Evolutionary conservation across 495 filamentous ascomycete species (phyloP).

Genomic region (Xylaria intraflava): DNA sequence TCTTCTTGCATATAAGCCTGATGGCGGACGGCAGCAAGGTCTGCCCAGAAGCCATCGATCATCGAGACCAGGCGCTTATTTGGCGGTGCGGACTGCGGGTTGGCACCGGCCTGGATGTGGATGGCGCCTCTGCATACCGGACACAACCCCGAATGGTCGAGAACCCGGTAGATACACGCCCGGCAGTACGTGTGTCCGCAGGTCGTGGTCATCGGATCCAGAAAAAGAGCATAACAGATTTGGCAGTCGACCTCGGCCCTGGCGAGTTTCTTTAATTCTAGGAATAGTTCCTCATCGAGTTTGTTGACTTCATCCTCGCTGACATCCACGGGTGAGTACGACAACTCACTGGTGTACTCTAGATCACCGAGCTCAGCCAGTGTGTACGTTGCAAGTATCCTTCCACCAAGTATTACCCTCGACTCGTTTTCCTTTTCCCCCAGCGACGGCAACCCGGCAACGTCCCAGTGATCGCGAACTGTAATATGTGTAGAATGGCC

Average conservation of each 20-base stretch:
- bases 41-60: conserved; percentile 59
- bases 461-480: conserved; percentile 36
- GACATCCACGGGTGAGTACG: conserved; percentile 39
- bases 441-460: conserved; percentile 36
- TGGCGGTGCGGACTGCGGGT: conserved; percentile 42
- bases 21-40: conserved; percentile 43
- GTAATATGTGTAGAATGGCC: conserved; percentile 30
- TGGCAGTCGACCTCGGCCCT: conserved; percentile 76
- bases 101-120: conserved; percentile 51
- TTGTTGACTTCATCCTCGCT: conserved; percentile 31
- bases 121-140: conserved; percentile 69
- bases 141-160: conserved; percentile 71
- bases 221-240: conserved; percentile 72
- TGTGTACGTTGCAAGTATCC: conserved; percentile 51
- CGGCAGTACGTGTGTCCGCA: conserved; percentile 91
- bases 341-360: conserved; percentile 21
- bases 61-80: conserved; percentile 58
- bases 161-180: conserved; percentile 62
- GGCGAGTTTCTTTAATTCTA: conserved; percentile 51
- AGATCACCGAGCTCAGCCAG: conserved; percentile 20
- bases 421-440: conserved; percentile 25
- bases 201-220: conserved; percentile 73
- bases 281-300: conserved; percentile 48
- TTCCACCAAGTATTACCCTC: conserved; percentile 43
- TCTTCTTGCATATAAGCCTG: conserved; percentile 29